These are phyloP conservation scores for Hylodesmum podocarpum DNA, from an alignment of 306 rosid genomes.

Conservation along the genomic window DNA sequence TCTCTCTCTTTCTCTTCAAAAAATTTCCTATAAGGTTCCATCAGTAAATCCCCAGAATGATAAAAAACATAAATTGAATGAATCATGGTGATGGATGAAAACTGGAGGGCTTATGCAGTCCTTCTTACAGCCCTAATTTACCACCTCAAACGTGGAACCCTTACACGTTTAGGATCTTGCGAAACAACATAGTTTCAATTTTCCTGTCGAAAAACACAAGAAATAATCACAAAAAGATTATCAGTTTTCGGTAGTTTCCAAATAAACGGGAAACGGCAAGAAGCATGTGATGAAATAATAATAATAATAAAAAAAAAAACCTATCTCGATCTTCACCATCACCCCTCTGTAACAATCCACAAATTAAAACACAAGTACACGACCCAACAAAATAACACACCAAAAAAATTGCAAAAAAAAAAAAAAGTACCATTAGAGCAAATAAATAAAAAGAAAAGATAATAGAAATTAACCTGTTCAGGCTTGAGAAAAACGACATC, in stretches of 20 bases:
- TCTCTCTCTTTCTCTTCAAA: background rate
- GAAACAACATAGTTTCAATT: constrained; percentile 67
- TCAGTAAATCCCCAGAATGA: constrained; percentile 4
- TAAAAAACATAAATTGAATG: constrained; percentile 23
- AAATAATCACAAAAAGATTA: constrained; percentile 52
- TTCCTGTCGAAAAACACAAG: constrained; percentile 50
- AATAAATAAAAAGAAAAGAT: background rate
- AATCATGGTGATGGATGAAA: constrained; percentile 35
- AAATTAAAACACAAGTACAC: constrained; percentile 11
- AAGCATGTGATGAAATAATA: background rate
- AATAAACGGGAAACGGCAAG: background rate
- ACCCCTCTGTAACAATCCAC: constrained; percentile 39
- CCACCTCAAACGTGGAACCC: constrained; percentile 60
- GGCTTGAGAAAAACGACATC: constrained; percentile 69
- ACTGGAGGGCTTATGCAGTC: constrained; percentile 52
- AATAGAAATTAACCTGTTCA: constrained; percentile 59
- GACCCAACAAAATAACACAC: background rate
- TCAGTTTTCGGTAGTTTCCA: constrained; percentile 55
- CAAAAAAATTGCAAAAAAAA: background rate
- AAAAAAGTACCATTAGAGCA: background rate
- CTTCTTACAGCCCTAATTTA: constrained; percentile 49
- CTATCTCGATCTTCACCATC: constrained; percentile 44
- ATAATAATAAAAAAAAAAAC: background rate
- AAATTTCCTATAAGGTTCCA: background rate
- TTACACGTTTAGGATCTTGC: constrained; percentile 53